Percentiles rank a stretch among this genome's conserved stretches.
Conservation (phyloP, 176 grass and related monocot species). For the Phoenix roebelenii region DNA sequence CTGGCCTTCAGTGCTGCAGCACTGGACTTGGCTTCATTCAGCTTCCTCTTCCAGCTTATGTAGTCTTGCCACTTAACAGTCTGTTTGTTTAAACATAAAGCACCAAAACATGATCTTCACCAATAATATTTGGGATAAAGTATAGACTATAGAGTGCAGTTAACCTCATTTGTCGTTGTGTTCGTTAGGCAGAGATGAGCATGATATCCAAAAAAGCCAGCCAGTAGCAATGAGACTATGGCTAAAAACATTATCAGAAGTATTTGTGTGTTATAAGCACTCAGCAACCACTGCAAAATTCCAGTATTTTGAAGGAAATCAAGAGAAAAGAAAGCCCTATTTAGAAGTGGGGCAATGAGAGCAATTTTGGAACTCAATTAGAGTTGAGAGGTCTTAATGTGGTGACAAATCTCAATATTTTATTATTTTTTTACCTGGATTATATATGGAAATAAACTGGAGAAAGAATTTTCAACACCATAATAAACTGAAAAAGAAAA, state of each 20-base stretch:
- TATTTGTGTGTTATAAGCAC: slow-evolving; percentile 85
- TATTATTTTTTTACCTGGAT: slow-evolving; percentile 49
- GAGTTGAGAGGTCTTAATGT: too few species aligned
- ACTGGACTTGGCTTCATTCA: slow-evolving; percentile 49
- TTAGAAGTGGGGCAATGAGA: too few species aligned
- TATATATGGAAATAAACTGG: slow-evolving; percentile 68
- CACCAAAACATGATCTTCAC: not conserved
- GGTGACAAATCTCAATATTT: too few species aligned
- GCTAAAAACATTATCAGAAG: slow-evolving; percentile 79
- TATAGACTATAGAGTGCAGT: not conserved
- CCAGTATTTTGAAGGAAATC: not conserved
- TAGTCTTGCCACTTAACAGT: slow-evolving; percentile 99
- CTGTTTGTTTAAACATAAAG: slow-evolving; percentile 26
- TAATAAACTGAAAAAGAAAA: slow-evolving; percentile 69
- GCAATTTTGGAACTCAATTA: too few species aligned
- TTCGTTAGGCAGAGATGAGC: slow-evolving; percentile 76
- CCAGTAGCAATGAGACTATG: slow-evolving; percentile 78
- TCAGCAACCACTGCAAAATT: slow-evolving; percentile 73
- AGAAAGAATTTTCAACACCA: slow-evolving; percentile 65
- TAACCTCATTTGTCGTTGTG: slow-evolving; percentile 91
- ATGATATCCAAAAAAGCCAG: slow-evolving; percentile 88
- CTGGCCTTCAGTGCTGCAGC: slow-evolving; percentile 39
- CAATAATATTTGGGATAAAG: not conserved
- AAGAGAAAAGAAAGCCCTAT: not conserved
- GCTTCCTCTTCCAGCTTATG: slow-evolving; percentile 73